Conservation (phyloP, 129 eudicot genomes). For the Rutidosis leptorrhynchoides region DNA sequence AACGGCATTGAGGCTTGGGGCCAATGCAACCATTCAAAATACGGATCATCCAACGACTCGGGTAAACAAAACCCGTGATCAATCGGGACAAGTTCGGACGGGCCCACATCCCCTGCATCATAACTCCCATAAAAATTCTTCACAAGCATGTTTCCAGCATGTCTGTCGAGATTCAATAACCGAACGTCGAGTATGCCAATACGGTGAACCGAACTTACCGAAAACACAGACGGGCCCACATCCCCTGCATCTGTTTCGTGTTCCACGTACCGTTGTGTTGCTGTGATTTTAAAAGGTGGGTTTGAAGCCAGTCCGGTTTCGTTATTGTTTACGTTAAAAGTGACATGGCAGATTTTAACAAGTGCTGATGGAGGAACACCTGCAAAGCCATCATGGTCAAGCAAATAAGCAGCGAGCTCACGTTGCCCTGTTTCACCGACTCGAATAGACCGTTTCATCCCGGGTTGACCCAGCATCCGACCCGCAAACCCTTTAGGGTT, state of each 20-base stretch:
- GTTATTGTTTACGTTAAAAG: slow-evolving; percentile 44
- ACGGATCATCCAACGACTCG: slow-evolving; percentile 85
- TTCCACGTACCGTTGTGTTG: slow-evolving; percentile 70
- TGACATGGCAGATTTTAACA: slow-evolving; percentile 63
- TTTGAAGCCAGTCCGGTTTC: slow-evolving; percentile 24
- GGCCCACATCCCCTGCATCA: slow-evolving; percentile 49
- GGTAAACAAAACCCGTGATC: slow-evolving; percentile 98
- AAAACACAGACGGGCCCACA: slow-evolving; percentile 83
- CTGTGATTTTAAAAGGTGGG: slow-evolving; percentile 64
- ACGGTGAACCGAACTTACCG: slow-evolving; percentile 67
- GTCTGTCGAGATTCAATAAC: slow-evolving; percentile 84
- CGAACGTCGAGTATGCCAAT: slow-evolving; percentile 84
- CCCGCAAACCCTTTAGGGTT: slow-evolving; percentile 92
- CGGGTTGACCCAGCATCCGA: slow-evolving; percentile 85
- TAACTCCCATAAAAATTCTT: slow-evolving; percentile 50
- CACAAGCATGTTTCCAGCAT: slow-evolving; percentile 89
- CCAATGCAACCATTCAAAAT: slow-evolving; percentile 98
- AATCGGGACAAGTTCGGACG: slow-evolving; percentile 83
- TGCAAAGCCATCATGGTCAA: slow-evolving; percentile 87
- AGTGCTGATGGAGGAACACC: slow-evolving; percentile 94
- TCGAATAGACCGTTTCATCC: slow-evolving; percentile 81
- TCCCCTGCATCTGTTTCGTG: slow-evolving; percentile 92
- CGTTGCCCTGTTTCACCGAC: slow-evolving; percentile 86
- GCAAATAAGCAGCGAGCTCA: slow-evolving; percentile 88
- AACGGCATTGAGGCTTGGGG: slow-evolving; percentile 89